Evolutionary conservation across 306 rosid genomes (phyloP).

Genomic region (Oxytropis ochrocephala): DNA sequence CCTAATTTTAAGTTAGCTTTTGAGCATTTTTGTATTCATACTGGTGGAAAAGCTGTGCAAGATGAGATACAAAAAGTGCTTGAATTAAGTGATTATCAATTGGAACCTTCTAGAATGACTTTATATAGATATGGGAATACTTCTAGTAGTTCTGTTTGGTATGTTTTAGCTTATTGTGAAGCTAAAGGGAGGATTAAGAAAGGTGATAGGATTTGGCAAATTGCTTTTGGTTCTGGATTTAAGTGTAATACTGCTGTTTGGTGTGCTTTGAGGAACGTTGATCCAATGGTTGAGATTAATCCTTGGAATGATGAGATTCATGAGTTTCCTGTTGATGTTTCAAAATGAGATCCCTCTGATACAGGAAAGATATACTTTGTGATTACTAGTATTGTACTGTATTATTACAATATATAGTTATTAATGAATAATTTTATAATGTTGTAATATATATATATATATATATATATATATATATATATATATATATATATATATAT

Average conservation of each 20-base stretch:
- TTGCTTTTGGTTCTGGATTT: conserved; percentile 25
- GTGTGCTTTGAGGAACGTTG: conserved; percentile 12
- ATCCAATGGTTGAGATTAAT: background rate
- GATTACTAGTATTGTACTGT: no score
- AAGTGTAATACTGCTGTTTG: conserved; percentile 28
- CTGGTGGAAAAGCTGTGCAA: conserved; percentile 15
- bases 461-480: no score
- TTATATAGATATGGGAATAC: conserved; percentile 16
- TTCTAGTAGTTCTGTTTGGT: conserved; percentile 27
- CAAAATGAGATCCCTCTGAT: no score
- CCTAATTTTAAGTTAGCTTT: conserved; percentile 21
- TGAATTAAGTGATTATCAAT: background rate
- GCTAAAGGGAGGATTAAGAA: conserved; percentile 19
- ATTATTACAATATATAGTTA: no score
- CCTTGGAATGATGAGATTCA: conserved; percentile 21
- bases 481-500: no score
- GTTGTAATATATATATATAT: background rate
- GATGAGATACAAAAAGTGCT: conserved; percentile 9
- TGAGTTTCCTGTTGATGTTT: conserved; percentile 13
- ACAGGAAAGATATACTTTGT: no score
- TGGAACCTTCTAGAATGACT: conserved; percentile 23
- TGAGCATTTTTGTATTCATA: conserved; percentile 13
- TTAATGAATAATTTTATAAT: no score
- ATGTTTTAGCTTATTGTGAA: conserved; percentile 16
- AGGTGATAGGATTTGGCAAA: conserved; percentile 21